Evolutionary conservation across 345 rosid species (phyloP).

Genomic region (Eutrema yunnanense): DNA sequence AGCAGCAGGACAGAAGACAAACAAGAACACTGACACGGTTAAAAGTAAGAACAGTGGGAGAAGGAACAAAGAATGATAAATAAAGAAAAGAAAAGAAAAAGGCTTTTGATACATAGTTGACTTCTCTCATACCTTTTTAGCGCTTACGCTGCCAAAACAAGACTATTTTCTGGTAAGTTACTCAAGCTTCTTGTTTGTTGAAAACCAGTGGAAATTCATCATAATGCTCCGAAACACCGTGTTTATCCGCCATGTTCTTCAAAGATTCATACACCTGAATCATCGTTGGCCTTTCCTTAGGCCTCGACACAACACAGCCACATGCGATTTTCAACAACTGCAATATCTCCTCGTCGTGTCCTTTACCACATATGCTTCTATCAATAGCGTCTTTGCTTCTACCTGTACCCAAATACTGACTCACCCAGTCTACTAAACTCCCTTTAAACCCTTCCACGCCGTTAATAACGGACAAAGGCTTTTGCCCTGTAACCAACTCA

Average conservation of each 20-base stretch:
- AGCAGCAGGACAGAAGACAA: conserved; percentile 13
- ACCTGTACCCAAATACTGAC: conserved; percentile 27
- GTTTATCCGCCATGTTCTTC: conserved; percentile 40
- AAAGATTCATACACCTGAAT: conserved; percentile 36
- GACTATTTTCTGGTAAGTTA: background rate
- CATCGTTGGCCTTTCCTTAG: conserved; percentile 51
- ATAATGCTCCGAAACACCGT: conserved; percentile 37
- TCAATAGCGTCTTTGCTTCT: conserved; percentile 42
- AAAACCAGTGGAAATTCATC: conserved; percentile 42
- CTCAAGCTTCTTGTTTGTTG: conserved; percentile 35
- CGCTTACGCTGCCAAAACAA: conserved; percentile 19
- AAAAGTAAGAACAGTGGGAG: conserved; percentile 1
- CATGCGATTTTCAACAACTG: conserved; percentile 46
- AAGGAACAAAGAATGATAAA: conserved; percentile 26
- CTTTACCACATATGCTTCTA: conserved; percentile 31
- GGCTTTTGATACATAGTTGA: conserved; percentile 22
- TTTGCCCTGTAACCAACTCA: conserved; percentile 33
- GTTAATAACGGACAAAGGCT: conserved; percentile 23
- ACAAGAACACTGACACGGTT: conserved; percentile 9
- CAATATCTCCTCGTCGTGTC: conserved; percentile 37
- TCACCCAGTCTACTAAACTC: conserved; percentile 31
- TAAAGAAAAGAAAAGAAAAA: background rate
- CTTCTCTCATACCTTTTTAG: conserved; percentile 14
- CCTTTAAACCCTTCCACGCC: conserved; percentile 32
- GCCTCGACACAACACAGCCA: conserved; percentile 39